Conservation (phyloP, 768 basidiomycete species). For the Trametes meyenii region DNA sequence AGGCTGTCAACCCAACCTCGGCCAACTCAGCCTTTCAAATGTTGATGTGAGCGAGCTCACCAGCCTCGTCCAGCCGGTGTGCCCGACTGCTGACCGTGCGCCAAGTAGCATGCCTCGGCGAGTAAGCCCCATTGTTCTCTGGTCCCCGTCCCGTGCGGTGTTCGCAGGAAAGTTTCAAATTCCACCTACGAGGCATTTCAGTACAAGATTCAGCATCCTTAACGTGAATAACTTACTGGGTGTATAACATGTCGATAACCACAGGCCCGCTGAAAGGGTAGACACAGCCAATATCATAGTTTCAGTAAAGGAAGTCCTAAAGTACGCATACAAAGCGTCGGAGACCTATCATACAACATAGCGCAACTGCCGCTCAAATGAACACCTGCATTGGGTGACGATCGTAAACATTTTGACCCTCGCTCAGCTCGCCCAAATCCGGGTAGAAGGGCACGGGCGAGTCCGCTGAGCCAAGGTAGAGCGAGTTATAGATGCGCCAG, state of each 20-base stretch:
- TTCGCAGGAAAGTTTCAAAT: no score
- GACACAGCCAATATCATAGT: background rate
- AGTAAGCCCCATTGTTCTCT: constrained; percentile 47
- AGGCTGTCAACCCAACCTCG: constrained; percentile 51
- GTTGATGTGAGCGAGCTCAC: constrained; percentile 24
- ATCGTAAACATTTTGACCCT: constrained; percentile 87
- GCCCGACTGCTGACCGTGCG: constrained; percentile 62
- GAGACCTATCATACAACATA: constrained; percentile 19
- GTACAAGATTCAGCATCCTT: no score
- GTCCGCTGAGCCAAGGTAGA: constrained; percentile 90
- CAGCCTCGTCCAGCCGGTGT: constrained; percentile 50
- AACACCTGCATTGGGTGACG: constrained; percentile 84
- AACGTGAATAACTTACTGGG: no score
- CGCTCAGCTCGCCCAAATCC: constrained; percentile 85
- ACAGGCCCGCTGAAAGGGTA: background rate
- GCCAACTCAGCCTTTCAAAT: constrained; percentile 25
- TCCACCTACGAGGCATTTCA: no score
- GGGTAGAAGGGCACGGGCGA: constrained; percentile 96
- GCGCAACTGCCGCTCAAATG: constrained; percentile 47
- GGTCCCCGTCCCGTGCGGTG: no score
- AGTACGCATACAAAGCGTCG: constrained; percentile 10
- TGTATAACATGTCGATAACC: background rate
- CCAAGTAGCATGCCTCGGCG: constrained; percentile 60
- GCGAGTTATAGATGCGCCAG: constrained; percentile 94
- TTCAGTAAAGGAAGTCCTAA: background rate